Evolutionary conservation across 345 rosid species (phyloP).

Genomic region (Populus pruinosa): DNA sequence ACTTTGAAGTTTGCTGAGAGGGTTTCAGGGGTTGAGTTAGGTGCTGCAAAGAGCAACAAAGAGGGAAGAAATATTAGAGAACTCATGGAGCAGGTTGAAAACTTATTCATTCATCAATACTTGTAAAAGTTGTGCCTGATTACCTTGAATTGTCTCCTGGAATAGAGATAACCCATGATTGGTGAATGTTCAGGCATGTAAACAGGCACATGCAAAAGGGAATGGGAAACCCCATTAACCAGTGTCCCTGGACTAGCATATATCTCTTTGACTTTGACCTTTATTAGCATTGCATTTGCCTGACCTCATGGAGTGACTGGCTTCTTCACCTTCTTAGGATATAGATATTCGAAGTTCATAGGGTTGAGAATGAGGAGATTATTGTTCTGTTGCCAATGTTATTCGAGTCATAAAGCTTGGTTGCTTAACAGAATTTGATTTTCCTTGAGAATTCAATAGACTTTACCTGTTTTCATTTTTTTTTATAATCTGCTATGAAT

Average conservation of each 20-base stretch:
- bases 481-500: neutral
- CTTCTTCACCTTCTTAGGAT: neutral
- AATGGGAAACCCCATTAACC: neutral
- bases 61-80: slow-evolving; percentile 89
- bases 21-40: slow-evolving; percentile 95
- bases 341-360: neutral
- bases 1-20: slow-evolving; percentile 94
- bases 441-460: neutral
- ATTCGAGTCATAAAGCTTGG: neutral
- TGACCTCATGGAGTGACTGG: neutral
- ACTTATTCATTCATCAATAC: neutral
- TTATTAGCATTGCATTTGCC: neutral
- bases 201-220: neutral
- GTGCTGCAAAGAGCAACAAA: slow-evolving; percentile 85
- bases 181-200: neutral
- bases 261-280: neutral
- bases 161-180: neutral
- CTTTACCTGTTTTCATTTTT: neutral
- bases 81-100: slow-evolving; percentile 81
- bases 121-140: neutral
- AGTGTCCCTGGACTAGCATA: slow-evolving; percentile 1
- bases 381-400: neutral
- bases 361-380: neutral
- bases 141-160: neutral
- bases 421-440: neutral